These are phyloP conservation scores for Trypanosoma rangeli DNA, from an alignment of 208 protist genomes.

Conservation along the genomic window DNA sequence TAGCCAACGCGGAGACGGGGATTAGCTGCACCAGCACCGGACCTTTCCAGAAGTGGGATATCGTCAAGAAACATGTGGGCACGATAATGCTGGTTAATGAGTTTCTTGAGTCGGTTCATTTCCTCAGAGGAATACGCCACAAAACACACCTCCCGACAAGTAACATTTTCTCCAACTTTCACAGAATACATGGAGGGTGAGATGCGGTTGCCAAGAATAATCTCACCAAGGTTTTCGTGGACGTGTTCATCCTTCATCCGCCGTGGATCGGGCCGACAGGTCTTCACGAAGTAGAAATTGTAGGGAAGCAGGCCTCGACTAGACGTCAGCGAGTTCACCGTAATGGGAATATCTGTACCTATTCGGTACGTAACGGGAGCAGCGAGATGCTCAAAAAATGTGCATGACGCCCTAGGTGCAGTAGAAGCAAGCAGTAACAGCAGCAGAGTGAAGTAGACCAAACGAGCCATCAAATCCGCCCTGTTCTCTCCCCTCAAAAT, in stretches of 20 bases:
- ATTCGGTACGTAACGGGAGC: conserved; percentile 20
- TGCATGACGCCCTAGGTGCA: conserved; percentile 3
- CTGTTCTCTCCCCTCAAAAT: not conserved
- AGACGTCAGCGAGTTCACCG: conserved; percentile 92
- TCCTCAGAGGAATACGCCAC: conserved; percentile 28
- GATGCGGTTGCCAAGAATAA: conserved; percentile 94
- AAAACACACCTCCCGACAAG: conserved; percentile 42
- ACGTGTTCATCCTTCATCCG: conserved; percentile 29
- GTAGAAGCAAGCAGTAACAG: not conserved
- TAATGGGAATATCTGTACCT: conserved; percentile 24
- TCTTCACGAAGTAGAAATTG: conserved; percentile 91
- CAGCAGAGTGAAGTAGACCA: not conserved
- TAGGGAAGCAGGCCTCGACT: conserved; percentile 89
- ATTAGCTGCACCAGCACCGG: too few relatives aligned
- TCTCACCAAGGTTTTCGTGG: conserved; percentile 92
- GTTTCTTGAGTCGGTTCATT: conserved; percentile 26
- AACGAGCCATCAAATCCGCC: not conserved
- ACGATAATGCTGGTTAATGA: conserved; percentile 56
- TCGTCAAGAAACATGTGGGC: conserved; percentile 70
- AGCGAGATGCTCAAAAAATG: conserved; percentile 14
- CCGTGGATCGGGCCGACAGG: conserved; percentile 70
- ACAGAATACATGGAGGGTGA: conserved; percentile 90
- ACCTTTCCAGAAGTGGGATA: conserved; percentile 43
- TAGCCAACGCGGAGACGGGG: conserved; percentile 31
- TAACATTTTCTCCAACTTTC: conserved; percentile 30